phyloP scores from a whole-genome alignment of 2,329 filamentous ascomycete genomes.

The Phaeosphaeria sp. region DNA sequence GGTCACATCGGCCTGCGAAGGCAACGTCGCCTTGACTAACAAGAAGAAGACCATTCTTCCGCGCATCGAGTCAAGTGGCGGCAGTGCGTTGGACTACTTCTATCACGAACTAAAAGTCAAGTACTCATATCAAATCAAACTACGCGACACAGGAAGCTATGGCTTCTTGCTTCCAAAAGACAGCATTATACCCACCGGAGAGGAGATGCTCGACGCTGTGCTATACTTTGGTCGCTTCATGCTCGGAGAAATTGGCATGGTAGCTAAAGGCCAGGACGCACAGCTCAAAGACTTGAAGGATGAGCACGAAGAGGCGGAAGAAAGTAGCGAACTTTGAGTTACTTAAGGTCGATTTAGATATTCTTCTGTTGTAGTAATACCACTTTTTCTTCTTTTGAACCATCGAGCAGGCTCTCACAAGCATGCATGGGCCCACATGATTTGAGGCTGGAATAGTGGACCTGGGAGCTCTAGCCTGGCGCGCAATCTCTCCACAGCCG shows the following conservation, averaged over 20 bases:
- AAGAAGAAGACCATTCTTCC: constrained; percentile 49
- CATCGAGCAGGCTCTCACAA: neutral
- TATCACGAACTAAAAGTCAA: constrained; percentile 83
- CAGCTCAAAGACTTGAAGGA: constrained; percentile 1
- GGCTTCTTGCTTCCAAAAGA: constrained; percentile 88
- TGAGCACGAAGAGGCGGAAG: constrained; percentile 4
- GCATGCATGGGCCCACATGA: too few relatives aligned
- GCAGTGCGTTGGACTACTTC: constrained; percentile 92
- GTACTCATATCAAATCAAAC: constrained; percentile 92
- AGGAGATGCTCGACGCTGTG: constrained; percentile 83
- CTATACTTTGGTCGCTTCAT: constrained; percentile 85
- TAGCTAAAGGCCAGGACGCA: constrained; percentile 5
- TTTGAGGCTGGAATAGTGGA: too few relatives aligned
- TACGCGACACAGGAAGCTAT: constrained; percentile 91
- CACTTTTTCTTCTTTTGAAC: neutral
- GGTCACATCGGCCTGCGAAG: constrained; percentile 86
- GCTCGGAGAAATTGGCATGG: constrained; percentile 54
- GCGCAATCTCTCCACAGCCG: too few relatives aligned
- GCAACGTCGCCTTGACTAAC: constrained; percentile 62
- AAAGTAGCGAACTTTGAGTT: constrained; percentile 7
- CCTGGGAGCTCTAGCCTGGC: too few relatives aligned
- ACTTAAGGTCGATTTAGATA: neutral
- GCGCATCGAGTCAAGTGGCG: constrained; percentile 76
- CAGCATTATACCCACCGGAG: constrained; percentile 85
- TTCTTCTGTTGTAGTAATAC: constrained; percentile 1